phyloP scores from a whole-genome alignment of 164 flowering plant species.

The Kingdonia uniflora region DNA sequence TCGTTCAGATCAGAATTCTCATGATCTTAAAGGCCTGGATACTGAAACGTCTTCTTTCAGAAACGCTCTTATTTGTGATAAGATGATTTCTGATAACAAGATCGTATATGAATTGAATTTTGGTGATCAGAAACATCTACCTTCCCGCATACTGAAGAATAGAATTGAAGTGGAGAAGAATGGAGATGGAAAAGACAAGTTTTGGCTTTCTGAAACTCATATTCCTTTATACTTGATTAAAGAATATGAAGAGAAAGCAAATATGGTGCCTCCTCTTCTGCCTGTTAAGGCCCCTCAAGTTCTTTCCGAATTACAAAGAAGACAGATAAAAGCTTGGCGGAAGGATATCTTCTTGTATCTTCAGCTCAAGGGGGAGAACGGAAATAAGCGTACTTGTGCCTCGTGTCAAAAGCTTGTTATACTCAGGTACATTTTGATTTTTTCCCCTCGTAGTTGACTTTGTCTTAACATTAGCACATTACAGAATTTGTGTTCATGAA shows the following conservation, averaged over 20 bases:
- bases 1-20: constrained; percentile 63
- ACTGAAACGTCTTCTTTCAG: constrained; percentile 74
- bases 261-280: constrained; percentile 13
- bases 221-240: constrained; percentile 80
- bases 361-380: constrained; percentile 38
- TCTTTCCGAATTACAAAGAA: constrained; percentile 36
- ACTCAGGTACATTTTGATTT: constrained; percentile 34
- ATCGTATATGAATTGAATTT: constrained; percentile 58
- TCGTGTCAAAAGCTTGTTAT: constrained; percentile 58
- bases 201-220: constrained; percentile 74
- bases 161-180: constrained; percentile 43
- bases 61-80: constrained; percentile 66
- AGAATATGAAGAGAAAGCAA: constrained; percentile 53
- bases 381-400: constrained; percentile 42
- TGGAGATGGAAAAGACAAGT: constrained; percentile 49
- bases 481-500: background rate
- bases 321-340: constrained; percentile 42
- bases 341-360: constrained; percentile 59
- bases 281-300: constrained; percentile 14
- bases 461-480: background rate
- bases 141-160: constrained; percentile 82
- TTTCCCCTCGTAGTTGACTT: background rate
- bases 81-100: constrained; percentile 44
- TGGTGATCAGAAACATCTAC: constrained; percentile 74
- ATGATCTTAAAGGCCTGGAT: constrained; percentile 69